Evolutionary conservation across 1,284 basidiomycete species (phyloP).

Genomic region (Lentinula novae-zelandiae): DNA sequence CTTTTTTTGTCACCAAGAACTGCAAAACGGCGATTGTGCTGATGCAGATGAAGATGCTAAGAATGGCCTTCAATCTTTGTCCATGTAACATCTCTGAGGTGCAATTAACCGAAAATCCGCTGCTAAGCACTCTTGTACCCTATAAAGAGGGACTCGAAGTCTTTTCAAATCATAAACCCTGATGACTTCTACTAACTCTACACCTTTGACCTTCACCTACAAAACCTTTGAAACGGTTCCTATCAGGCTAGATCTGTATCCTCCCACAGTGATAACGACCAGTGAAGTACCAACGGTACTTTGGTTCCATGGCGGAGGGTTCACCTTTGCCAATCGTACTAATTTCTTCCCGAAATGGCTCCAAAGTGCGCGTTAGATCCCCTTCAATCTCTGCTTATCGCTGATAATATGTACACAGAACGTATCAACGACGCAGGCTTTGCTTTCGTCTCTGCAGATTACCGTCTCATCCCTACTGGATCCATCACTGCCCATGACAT

Average conservation of each 20-base stretch:
- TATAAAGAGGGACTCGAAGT: neutral
- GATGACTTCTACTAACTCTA: neutral
- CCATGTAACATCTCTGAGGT: neutral
- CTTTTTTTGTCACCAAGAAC: no score
- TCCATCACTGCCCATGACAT: conserved; percentile 50
- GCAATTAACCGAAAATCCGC: neutral
- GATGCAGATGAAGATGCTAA: no score
- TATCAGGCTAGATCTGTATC: conserved; percentile 5
- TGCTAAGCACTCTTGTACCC: neutral
- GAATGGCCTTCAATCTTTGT: no score
- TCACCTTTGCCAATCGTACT: conserved; percentile 51
- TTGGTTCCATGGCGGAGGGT: conserved; percentile 63
- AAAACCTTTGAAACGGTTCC: neutral
- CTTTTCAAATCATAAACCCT: neutral
- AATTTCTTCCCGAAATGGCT: conserved; percentile 66
- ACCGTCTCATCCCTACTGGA: conserved; percentile 51
- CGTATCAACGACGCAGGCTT: conserved; percentile 42
- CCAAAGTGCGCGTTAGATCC: conserved; percentile 35
- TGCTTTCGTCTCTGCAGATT: conserved; percentile 58
- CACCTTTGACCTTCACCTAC: neutral
- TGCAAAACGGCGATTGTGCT: no score
- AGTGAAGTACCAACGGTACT: conserved; percentile 39
- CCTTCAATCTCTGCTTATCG: neutral
- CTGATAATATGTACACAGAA: conserved; percentile 26
- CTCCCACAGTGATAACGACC: neutral